Evolutionary conservation across 1,139 yeast genomes (phyloP), one percentile per base, ranked within the genome.

Genomic region (Debaryomycetaceae sp.): DNA sequence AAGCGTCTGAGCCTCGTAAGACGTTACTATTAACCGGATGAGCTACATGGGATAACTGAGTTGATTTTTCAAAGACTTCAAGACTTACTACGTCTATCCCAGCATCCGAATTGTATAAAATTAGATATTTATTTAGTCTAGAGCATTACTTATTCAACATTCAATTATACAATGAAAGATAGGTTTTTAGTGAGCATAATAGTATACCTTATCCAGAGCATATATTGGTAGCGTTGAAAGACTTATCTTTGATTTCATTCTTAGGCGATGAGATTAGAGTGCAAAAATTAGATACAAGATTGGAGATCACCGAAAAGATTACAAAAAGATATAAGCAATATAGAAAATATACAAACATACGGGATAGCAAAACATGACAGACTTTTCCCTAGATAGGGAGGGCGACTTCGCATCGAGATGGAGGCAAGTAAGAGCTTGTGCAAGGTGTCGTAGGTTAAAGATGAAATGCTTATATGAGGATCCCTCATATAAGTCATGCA

Each of bases 401-500:
- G 29, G 14, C 13, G 56, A 55, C 8, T 65, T 67, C 48, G 52
- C 69, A 9, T 44, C 48, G 17, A 58, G 56, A 38, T 73, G 78
- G 77, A 51, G 78, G 32, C 74, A 65, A 44, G 55, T 67, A 18
- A 61, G 77, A 40, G 81, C 83, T 1, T 78, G 84, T 57, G 81
- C 81, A 5, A 56, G 83, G 41, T 78, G 84, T 48, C 75, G 78
- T 44, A 53, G 82, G 34, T 61, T 77, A 26, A 79, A 78, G 50
- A 73, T 75, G 68, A 67, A 77, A 45, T 79, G 84, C 52, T 69
- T 70, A 5, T 78, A 71, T 52, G 76, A 73, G 24, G 70, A 70
- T 43, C 81, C 80, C 1, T 50, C 55, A 8, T 65, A 59, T 43
- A 54, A 55, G 29, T 53, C 75, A 11, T 78, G 83, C 53, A 63